Evolutionary conservation across 768 basidiomycete species (phyloP).

Genomic region (Psilocybe cyanescens): DNA sequence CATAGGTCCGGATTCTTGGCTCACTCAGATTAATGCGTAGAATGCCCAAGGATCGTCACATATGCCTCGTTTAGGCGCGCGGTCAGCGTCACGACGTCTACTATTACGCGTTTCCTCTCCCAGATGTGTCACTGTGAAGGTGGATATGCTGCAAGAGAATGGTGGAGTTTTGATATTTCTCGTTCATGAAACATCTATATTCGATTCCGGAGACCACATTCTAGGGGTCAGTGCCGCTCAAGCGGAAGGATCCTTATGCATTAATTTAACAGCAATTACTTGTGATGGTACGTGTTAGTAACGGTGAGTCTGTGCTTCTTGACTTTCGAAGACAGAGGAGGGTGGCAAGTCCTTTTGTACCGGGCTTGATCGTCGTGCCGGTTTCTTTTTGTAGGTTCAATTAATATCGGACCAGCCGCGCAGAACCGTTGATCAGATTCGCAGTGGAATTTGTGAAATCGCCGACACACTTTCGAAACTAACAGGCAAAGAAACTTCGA

Average conservation of each 20-base stretch:
- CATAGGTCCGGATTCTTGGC: slow-evolving; percentile 9
- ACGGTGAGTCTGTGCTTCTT: background rate
- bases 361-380: slow-evolving; percentile 22
- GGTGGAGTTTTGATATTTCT: too few relatives aligned
- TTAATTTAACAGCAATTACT: slow-evolving; percentile 3
- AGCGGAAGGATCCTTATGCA: background rate
- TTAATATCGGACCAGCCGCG: background rate
- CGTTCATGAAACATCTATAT: background rate
- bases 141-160: background rate
- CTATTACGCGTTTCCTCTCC: background rate
- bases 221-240: background rate
- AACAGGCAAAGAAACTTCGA: too few relatives aligned
- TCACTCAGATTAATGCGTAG: slow-evolving; percentile 5
- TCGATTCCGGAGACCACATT: background rate
- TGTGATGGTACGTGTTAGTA: slow-evolving; percentile 11
- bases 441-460: background rate
- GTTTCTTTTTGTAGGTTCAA: slow-evolving; percentile 1
- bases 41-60: background rate
- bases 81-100: background rate
- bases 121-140: background rate
- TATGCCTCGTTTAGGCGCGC: slow-evolving; percentile 4
- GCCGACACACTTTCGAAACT: too few relatives aligned
- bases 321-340: slow-evolving; percentile 5
- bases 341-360: slow-evolving; percentile 16
- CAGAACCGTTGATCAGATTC: slow-evolving; percentile 17